phyloP scores from a whole-genome alignment of 192 early-diverging fungal species.

The Jimgerdemannia flammicorona region DNA sequence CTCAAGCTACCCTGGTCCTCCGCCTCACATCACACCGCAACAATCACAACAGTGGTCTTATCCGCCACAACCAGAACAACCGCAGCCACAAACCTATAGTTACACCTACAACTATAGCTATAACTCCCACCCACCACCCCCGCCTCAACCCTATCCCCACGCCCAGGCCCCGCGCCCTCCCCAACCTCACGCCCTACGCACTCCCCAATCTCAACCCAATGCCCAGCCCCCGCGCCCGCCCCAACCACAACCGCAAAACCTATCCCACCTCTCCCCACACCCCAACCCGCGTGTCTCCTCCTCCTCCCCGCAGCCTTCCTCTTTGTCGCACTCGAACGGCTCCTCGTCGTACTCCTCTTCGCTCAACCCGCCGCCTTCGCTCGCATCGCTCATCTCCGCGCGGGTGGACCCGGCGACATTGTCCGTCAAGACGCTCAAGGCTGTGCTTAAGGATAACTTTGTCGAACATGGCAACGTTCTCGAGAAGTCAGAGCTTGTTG shows the following conservation, averaged over 20 bases:
- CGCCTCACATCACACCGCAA: background rate
- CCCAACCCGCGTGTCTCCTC: slow-evolving; percentile 5
- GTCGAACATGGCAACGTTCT: slow-evolving; percentile 66
- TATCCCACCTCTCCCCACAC: background rate
- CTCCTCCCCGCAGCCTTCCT: background rate
- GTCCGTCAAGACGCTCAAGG: slow-evolving; percentile 66
- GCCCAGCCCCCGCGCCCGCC: background rate
- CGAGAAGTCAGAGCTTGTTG: slow-evolving; percentile 74
- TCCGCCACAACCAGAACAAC: background rate
- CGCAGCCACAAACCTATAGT: slow-evolving; percentile 4
- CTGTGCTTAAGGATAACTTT: slow-evolving; percentile 54
- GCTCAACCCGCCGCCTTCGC: slow-evolving; percentile 15
- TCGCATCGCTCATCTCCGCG: slow-evolving; percentile 31
- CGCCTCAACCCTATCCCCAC: slow-evolving; percentile 8
- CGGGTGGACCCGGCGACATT: slow-evolving; percentile 51
- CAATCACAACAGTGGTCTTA: background rate
- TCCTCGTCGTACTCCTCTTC: slow-evolving; percentile 14
- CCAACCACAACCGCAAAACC: background rate
- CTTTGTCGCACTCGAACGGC: background rate
- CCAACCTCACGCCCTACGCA: background rate
- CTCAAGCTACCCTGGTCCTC: background rate
- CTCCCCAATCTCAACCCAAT: background rate
- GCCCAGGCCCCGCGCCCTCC: background rate
- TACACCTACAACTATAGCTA: slow-evolving; percentile 27
- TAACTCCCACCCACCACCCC: slow-evolving; percentile 4